Base-by-base conservation (phyloP, 805 yeast genomes). In the Yarrowia porcina region DNA sequence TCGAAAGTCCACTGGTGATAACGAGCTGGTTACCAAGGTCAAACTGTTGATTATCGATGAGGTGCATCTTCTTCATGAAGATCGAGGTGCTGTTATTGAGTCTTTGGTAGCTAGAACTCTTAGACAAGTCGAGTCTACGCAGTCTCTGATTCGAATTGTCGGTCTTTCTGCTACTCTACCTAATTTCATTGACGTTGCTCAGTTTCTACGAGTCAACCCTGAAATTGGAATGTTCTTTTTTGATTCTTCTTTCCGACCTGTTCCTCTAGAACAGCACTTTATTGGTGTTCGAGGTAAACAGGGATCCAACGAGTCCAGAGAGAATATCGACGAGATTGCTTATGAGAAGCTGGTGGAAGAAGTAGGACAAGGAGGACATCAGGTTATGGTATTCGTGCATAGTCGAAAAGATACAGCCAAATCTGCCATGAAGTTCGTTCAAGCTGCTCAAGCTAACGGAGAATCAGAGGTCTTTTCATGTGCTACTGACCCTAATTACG, bases 331-430 rank as follows among this genome's bases (percentile, higher is more conserved):
- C 69, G 79, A 79, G 41, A 83, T 87, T 0, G 76, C 96, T 0
- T 96, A 90, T 70, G 88, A 88, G 17, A 91, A 90, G 68, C 79
- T 94, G 20, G 74, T 83, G 0, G 86, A 84, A 12, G 86, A 85
- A 78, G 74, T 92, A 1, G 73, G 77, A 15, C 76, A 81, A 45
- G 45, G 42, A 20, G 97, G 92, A 1, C 84, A 84, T 49, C 98
- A 96, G 69, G 96, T 92, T 1, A 96, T 94, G 98, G 88, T 94
- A 0, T 94, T 94, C 76, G 99, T 94, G 4, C 97, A 94, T 71
- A 90, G 97, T 0, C 81, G 99, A 74, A 90, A 90, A 69, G 99
- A 94, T 64, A 96, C 99, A 0, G 84, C 84, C 4, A 90, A 85
- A 65, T 87, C 96, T 2, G 91, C 97, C 0, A 79, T 87, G 67